Conservation (phyloP, 225 moss, liverwort and hornwort genomes). For the Pseudoscleropodium purum region DNA sequence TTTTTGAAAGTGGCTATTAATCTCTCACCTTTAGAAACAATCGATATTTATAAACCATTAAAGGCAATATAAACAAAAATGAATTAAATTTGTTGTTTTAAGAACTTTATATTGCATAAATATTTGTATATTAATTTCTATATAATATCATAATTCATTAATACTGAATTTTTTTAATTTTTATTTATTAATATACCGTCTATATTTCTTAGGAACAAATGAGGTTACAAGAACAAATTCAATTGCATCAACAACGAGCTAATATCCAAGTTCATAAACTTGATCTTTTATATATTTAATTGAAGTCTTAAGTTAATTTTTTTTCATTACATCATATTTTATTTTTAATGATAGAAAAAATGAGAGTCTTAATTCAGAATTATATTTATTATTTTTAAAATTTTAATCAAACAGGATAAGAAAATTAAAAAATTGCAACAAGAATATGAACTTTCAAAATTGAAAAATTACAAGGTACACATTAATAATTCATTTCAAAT, state of each 20-base stretch:
- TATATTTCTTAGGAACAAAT: slow-evolving; percentile 10
- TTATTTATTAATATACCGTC: neutral
- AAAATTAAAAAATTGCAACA: slow-evolving; percentile 45
- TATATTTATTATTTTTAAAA: neutral
- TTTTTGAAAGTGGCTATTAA: too few species aligned
- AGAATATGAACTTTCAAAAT: slow-evolving; percentile 22
- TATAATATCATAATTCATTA: neutral
- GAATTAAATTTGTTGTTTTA: accelerated
- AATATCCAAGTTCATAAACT: slow-evolving; percentile 29
- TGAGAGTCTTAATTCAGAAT: too few species aligned
- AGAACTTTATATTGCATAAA: accelerated
- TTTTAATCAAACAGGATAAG: slow-evolving; percentile 20
- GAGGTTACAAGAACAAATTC: slow-evolving; percentile 39
- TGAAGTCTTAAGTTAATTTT: neutral
- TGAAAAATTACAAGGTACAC: slow-evolving; percentile 32
- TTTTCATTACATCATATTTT: neutral
- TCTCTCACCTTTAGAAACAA: accelerated
- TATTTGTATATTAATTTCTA: neutral
- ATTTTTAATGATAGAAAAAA: neutral
- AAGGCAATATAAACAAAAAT: neutral
- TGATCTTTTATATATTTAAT: neutral
- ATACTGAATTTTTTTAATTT: accelerated
- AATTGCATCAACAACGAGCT: slow-evolving; percentile 51
- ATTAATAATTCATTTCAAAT: neutral
- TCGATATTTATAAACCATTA: neutral